Base-by-base conservation (phyloP, 2,329 filamentous ascomycete genomes). In the Calonectria honghensis region DNA sequence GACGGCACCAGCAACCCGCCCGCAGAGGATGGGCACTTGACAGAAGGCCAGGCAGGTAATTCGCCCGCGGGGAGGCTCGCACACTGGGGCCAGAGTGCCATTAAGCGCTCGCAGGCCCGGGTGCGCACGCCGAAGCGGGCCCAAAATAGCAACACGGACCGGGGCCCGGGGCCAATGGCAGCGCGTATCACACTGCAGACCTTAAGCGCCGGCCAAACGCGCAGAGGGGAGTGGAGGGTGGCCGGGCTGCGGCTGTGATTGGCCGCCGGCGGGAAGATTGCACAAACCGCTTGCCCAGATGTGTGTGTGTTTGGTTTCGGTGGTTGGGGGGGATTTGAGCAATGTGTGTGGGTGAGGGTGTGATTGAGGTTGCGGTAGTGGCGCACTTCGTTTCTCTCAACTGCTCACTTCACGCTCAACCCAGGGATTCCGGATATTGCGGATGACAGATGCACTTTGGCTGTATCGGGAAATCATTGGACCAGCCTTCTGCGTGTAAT, bases 71-170 rank as follows among this genome's bases (percentile, higher is more conserved):
- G 45, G 32, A n/a, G 18, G n/a, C 7, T 51, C 35, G 54, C 18
- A 65, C 27, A 24, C 18, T 41, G n/a, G 18, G 32, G 50, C 68
- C 24, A 48, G 59, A 37, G 63, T 66, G 45, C 57, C 71, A 65
- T 73, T 73, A 73, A 73, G 72, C 72, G 72, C 72, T 73, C 72
- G 72, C 67, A 70, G 72, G 48, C 5, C n/a, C 32, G 52, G 18
- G 52, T 27, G 48, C 39, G 37, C 37, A 54, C 48, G 20, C 45
- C 31, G 29, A 45, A 65, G 65, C 54, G 70, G 65, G 50, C 51
- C 24, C 61, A 61, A 73, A 73, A 73, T 73, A 73, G 72, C 61
- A 73, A 24, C 66, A 18, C 50, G 57, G 32, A 32, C 48, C 20
- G 37, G 41, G 41, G 68, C 27, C 32, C 5, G 16, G 24, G 6